Base-by-base conservation (phyloP, 2,329 filamentous ascomycete genomes). In the Tolypocladium tropicale region DNA sequence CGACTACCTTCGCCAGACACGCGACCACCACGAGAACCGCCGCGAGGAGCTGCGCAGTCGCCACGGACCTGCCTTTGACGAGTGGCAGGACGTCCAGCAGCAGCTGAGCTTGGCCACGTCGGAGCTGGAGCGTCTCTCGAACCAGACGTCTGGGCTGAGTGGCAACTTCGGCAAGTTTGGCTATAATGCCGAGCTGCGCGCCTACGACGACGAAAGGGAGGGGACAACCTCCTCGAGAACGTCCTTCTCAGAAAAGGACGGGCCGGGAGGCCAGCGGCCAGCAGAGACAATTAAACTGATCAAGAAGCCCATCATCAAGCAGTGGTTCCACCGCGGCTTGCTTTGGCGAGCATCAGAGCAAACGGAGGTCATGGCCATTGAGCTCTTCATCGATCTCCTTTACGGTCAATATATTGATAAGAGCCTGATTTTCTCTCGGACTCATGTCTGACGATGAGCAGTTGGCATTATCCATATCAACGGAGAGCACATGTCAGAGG, bases 301-400 rank as follows among this genome's bases (percentile, higher is more conserved):
- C 65, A 80, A 80, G 64, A 76, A 75, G 59, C 83, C 84, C 0
- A 76, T 81, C 7, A 74, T 86, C 4, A 75, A 82, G 57, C 84
- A 86, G 69, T 86, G 85, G 69, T 85, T 85, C 62, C 82, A 86
- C 64, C 81, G 81, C 57, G 83, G 82, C 0, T 73, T 86, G 14
- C 68, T 87, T 9, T 86, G 83, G 83, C 74, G 84, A 53, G 78
- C 81, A 2, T 76, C 75, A 9, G 77, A 79, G 53, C 71, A 74
- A 23, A 80, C 82, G n/a, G 77, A 85, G 66, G 81, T 85, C 6
- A 80, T 80, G 60, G 78, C 76, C 18, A 85, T 85, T 62, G 84
- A 86, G 65, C 76, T 87, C 1, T 86, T 86, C 62, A 77, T 85
- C 14, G 84, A 86, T 62, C 72, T 85, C 37, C 74, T 85, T 39